Evolutionary conservation across 1,284 basidiomycete genomes (phyloP).

Genomic region (Phaffia rhodozyma): DNA sequence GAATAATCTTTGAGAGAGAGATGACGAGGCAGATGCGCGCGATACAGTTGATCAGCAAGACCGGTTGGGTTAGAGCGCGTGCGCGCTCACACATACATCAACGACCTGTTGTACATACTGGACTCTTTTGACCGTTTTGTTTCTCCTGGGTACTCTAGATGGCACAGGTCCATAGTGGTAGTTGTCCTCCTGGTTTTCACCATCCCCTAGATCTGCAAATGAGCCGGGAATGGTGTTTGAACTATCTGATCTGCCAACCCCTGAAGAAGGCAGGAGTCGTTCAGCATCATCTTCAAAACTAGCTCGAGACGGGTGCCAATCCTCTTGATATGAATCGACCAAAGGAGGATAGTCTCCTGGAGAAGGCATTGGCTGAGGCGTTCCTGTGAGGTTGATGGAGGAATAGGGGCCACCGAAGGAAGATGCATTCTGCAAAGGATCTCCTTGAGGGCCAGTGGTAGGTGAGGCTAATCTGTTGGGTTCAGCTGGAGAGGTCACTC

Average conservation of each 20-base stretch:
- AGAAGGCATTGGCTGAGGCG: not conserved
- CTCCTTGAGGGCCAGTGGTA: no score
- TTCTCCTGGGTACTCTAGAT: constrained; percentile 12
- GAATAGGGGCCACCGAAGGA: no score
- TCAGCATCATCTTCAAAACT: not conserved
- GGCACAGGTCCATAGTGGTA: constrained; percentile 16
- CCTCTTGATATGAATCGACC: not conserved
- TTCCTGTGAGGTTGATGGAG: not conserved
- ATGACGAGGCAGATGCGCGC: not conserved
- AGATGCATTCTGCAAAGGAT: no score
- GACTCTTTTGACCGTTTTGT: constrained; percentile 16
- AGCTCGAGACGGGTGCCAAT: constrained; percentile 13
- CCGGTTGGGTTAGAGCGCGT: not conserved
- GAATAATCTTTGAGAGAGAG: constrained; percentile 5
- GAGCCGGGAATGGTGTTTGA: not conserved
- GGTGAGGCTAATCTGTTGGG: no score
- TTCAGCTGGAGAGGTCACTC: no score
- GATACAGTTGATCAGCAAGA: not conserved
- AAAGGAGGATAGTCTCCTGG: not conserved
- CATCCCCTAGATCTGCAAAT: not conserved
- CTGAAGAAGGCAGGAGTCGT: not conserved
- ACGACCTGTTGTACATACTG: not conserved
- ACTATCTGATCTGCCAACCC: not conserved
- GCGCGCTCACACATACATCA: no score
- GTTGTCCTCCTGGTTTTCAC: constrained; percentile 5